Base-by-base conservation (phyloP, 495 filamentous ascomycete species). In the Friedmanniomyces simplex region DNA sequence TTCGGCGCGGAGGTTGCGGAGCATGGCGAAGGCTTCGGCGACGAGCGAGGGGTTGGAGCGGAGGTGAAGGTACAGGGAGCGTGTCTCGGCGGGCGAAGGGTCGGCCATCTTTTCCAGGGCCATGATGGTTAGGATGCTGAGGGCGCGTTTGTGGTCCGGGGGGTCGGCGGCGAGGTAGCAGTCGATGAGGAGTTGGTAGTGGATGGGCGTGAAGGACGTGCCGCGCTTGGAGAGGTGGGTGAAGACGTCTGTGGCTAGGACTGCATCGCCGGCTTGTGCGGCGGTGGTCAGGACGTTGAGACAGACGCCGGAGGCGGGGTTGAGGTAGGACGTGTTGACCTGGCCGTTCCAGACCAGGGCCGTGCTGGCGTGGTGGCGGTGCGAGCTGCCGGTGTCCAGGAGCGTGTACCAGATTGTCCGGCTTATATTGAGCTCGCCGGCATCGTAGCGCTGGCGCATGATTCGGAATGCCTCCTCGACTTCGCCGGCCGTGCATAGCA, bases 111-210 rank as follows among this genome's bases (percentile, higher is more conserved):
- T 80, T 14, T 82, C 75, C 50, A 76, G 73, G 11, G 75, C 64
- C 85, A 93, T 91, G 64, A 87, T 80, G 63, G 78, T 77, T 18
- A 93, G 72, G 18, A 85, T 72, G 28, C 65, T 66, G 22, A 77
- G 61, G 2, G 73, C 71, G 11, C 68, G 64, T 18, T 62, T 42
- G 18, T 74, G 57, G 42, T 77, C 78, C 5, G 60, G 55, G 5
- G 36, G 43, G 1, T 74, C 76, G 5, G 70, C 67, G n/a, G 63
- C 66, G n/a, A 78, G 68, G 66, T 94, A 85, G 34, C 82, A 74
- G 54, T 86, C 79, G 20, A 90, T 66, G 16, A 96, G 75, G 28
- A 79, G 74, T 67, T 91, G 87, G 71, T 93, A 95, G 65, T 95
- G 87, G 49, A 83, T 76, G 4, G 74, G 60, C 2, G 74, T 69